Conservation (phyloP, 2,329 filamentous ascomycete species). For the Lachnellula willkommii region DNA sequence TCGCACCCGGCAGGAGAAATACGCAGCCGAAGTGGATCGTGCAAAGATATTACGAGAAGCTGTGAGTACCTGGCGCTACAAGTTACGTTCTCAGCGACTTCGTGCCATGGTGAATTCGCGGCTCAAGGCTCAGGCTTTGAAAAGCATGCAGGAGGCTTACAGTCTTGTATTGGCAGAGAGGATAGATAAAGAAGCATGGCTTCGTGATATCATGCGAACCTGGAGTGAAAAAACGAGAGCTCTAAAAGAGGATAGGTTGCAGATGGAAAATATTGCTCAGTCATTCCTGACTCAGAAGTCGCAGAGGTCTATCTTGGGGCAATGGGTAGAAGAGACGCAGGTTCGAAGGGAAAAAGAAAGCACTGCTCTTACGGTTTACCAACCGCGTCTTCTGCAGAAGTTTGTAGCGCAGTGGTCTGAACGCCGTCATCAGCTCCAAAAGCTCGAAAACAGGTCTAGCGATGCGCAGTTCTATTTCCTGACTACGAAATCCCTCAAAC, state of each 20-base stretch:
- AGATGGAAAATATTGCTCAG: conserved; percentile 23
- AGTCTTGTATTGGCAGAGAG: conserved; percentile 31
- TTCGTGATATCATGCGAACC: conserved; percentile 34
- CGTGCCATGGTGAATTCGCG: conserved; percentile 49
- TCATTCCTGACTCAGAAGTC: conserved; percentile 21
- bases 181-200: conserved; percentile 36
- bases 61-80: conserved; percentile 59
- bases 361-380: conserved; percentile 18
- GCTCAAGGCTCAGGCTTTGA: conserved; percentile 49
- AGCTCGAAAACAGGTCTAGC: conserved; percentile 21
- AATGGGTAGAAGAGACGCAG: conserved; percentile 23
- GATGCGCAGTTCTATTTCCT: conserved; percentile 30
- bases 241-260: conserved; percentile 21
- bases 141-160: conserved; percentile 55
- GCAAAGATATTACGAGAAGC: conserved; percentile 50
- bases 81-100: conserved; percentile 48
- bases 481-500: conserved; percentile 24
- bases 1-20: conserved; percentile 38
- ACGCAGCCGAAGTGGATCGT: conserved; percentile 46
- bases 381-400: conserved; percentile 17
- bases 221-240: conserved; percentile 37
- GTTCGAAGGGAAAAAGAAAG: conserved; percentile 17
- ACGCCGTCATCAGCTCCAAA: conserved; percentile 17
- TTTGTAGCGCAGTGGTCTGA: conserved; percentile 20
- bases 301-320: conserved; percentile 18